phyloP scores from a whole-genome alignment of 2,329 filamentous ascomycete genomes.

The Calonectria naviculata region DNA sequence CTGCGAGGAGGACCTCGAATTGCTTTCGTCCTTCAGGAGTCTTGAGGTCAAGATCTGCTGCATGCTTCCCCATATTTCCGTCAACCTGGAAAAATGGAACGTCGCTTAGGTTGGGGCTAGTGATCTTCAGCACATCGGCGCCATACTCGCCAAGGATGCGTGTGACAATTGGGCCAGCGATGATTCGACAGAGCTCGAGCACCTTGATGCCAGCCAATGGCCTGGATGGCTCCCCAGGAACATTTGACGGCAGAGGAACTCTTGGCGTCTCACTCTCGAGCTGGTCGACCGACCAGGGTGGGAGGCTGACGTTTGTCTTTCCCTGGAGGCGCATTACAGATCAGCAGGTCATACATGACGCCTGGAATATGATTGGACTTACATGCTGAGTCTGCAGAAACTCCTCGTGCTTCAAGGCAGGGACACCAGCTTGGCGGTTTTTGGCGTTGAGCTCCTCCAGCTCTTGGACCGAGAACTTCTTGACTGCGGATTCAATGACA shows the following conservation, averaged over 20 bases:
- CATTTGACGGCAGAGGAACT: conserved; percentile 46
- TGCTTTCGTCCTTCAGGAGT: conserved; percentile 59
- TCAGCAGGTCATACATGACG: not conserved
- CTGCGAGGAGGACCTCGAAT: conserved; percentile 70
- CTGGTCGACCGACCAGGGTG: conserved; percentile 61
- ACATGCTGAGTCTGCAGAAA: conserved; percentile 65
- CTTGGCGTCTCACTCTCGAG: conserved; percentile 63
- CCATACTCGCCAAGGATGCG: conserved; percentile 81
- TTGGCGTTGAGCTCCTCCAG: conserved; percentile 68
- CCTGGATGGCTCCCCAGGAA: conserved; percentile 32
- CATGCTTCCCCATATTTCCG: conserved; percentile 78
- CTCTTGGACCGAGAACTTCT: conserved; percentile 63
- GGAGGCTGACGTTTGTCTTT: conserved; percentile 50
- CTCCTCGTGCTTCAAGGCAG: conserved; percentile 68
- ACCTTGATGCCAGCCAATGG: conserved; percentile 74
- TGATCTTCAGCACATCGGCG: conserved; percentile 79
- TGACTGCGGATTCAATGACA: conserved; percentile 69
- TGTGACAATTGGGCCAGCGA: conserved; percentile 79
- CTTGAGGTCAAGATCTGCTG: conserved; percentile 72
- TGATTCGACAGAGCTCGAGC: conserved; percentile 79
- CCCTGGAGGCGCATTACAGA: conserved; percentile 51
- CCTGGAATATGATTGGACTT: conserved; percentile 5
- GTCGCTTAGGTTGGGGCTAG: conserved; percentile 74
- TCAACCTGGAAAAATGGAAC: conserved; percentile 80
- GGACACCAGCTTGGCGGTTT: conserved; percentile 69